Conservation (phyloP, 352 stramenopile genomes). For the Pythium graminicola region DNA sequence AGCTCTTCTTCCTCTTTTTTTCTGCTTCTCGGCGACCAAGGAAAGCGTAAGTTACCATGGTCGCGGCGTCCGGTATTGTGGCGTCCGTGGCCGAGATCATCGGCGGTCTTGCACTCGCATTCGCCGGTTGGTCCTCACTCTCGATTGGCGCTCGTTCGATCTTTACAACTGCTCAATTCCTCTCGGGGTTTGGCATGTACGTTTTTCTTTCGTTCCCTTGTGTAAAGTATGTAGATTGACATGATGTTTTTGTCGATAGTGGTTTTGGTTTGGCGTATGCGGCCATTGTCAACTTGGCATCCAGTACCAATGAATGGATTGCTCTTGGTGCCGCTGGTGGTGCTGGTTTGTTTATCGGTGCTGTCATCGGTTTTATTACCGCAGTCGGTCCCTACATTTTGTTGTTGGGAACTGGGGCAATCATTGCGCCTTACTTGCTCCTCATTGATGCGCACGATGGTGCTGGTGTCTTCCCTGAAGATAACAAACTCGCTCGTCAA, state of each 20-base stretch:
- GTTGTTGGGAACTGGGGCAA: slow-evolving; percentile 52
- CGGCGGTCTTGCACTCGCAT: slow-evolving; percentile 77
- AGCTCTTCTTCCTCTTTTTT: neutral
- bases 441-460: slow-evolving; percentile 71
- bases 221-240: no score
- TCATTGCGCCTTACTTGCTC: slow-evolving; percentile 69
- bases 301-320: slow-evolving; percentile 72
- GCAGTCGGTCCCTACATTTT: slow-evolving; percentile 60
- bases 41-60: slow-evolving; percentile 29
- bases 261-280: slow-evolving; percentile 67
- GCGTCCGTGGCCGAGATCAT: slow-evolving; percentile 71
- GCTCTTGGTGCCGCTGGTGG: slow-evolving; percentile 52
- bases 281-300: slow-evolving; percentile 47
- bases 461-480: slow-evolving; percentile 50
- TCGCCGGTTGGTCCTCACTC: slow-evolving; percentile 79
- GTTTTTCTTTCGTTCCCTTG: slow-evolving; percentile 17
- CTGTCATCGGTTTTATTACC: slow-evolving; percentile 74
- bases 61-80: slow-evolving; percentile 55
- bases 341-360: slow-evolving; percentile 51
- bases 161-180: slow-evolving; percentile 74
- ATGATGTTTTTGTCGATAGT: slow-evolving; percentile 24
- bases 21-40: neutral
- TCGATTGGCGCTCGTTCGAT: slow-evolving; percentile 79
- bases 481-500: slow-evolving; percentile 77
- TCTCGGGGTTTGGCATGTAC: slow-evolving; percentile 81